Base-by-base conservation (phyloP, 2,329 filamentous ascomycete genomes). In the Alternaria rosae region DNA sequence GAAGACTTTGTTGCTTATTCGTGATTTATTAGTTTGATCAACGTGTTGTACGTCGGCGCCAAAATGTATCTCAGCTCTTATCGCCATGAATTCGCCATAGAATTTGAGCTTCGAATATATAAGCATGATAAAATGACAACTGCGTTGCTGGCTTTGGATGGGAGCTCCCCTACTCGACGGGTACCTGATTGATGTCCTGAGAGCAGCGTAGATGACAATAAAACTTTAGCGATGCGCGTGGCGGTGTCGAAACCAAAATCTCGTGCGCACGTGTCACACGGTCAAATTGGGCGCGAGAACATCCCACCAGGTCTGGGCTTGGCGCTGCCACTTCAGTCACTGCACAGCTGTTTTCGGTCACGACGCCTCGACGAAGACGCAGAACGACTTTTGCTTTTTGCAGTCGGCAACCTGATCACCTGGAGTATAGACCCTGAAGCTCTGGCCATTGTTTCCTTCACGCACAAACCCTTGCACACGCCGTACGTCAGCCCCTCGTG, bases 401-500 rank as follows among this genome's bases (percentile, higher is more conserved):
- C 41, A 26, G 10, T 32, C 23, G 28, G 17, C 8, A 44, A 21
- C 17, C 28, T 51, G 11, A 20, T 38, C 35, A 12, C 20, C 20
- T 38, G 35, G 28, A 21, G 30, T 9, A 51, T 35, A 35, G 47
- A 38, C 21, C 47, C 20, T 38, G 42, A 52, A 32, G 50, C 30
- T 64, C 35, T 45, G 42, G 32, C n/a, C 20, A 17, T 43, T 43
- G 25, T 35, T 47, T 62, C 45, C 35, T 62, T 54, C 65, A 54
- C 23, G 45, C 50, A 61, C 52, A 32, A 63, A 56, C 48, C 61
- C 65, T 62, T 67, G 63, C 64, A 59, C 59, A 61, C 51, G 59
- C 67, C 61, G 69, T 69, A 70, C 68, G 66, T 73, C 58, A 64
- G 55, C 65, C 62, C 65, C 67, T 64, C 65, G 67, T 73, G 71